A percentile compares a stretch with the other conserved stretches of the same genome.
phyloP scores from a whole-genome alignment of 805 yeast species.

The Starmerella etchellsii region DNA sequence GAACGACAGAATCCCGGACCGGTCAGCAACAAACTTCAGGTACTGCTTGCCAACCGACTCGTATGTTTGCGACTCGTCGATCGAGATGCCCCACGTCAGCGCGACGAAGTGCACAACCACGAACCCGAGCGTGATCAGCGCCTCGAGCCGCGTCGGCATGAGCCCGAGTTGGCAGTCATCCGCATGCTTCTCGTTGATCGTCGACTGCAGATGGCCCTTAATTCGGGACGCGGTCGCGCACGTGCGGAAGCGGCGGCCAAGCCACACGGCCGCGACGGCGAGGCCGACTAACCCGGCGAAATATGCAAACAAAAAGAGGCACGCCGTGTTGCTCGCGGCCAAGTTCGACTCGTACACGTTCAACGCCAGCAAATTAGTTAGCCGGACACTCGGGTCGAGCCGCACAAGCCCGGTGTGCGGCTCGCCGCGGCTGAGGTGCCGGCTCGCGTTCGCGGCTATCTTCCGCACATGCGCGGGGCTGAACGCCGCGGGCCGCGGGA shows the following conservation, averaged over 20 bases:
- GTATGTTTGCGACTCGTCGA: neutral
- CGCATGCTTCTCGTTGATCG: neutral
- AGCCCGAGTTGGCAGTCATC: neutral
- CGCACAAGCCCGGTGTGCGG: neutral
- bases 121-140: neutral
- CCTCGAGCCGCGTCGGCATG: neutral
- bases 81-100: neutral
- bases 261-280: neutral
- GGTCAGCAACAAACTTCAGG: conserved; percentile 1
- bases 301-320: neutral
- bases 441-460: neutral
- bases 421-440: neutral
- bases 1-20: conserved; percentile 6
- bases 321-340: neutral
- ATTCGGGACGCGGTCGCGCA: neutral
- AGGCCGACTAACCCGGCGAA: no score
- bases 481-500: neutral
- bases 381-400: neutral
- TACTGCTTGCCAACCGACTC: neutral
- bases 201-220: neutral
- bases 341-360: neutral
- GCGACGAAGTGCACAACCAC: conserved; percentile 1
- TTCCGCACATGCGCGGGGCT: neutral
- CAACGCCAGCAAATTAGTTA: neutral
- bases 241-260: neutral